These are phyloP conservation scores for Solanum lignicaule DNA, from an alignment of 257 asterid species.

Conservation along the genomic window DNA sequence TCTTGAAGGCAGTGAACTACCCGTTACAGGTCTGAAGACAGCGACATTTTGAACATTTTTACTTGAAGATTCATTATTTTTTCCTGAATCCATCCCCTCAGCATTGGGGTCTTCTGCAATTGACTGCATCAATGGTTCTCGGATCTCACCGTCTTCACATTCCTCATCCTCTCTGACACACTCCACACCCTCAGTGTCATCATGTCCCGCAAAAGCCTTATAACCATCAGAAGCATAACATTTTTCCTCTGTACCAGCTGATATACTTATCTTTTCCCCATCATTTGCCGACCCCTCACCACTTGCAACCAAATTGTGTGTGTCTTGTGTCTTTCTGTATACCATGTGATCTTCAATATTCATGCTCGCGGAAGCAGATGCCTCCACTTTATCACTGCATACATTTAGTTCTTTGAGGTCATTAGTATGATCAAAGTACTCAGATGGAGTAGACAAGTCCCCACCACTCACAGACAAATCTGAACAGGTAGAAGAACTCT, in stretches of 20 bases:
- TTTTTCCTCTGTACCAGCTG: constrained; percentile 21
- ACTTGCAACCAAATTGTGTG: background rate
- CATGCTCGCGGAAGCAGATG: background rate
- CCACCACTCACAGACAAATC: too few species aligned
- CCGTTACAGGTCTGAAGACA: constrained; percentile 10
- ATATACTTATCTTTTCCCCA: background rate
- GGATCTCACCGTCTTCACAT: constrained; percentile 80
- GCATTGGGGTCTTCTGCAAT: background rate
- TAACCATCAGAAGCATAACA: constrained; percentile 1
- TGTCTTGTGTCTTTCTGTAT: background rate
- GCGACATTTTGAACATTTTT: background rate
- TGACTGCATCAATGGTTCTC: constrained; percentile 34
- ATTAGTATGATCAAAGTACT: constrained; percentile 23
- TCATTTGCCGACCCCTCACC: background rate
- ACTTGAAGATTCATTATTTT: background rate
- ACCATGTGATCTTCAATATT: constrained; percentile 15
- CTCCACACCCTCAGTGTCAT: background rate
- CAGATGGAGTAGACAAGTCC: constrained; percentile 26
- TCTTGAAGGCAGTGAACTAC: constrained; percentile 29
- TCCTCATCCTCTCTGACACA: constrained; percentile 29
- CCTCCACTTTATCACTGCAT: constrained; percentile 6
- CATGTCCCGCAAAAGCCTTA: too few species aligned
- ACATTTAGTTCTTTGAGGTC: constrained; percentile 14
- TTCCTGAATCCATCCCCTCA: constrained; percentile 14
- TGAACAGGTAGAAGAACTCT: too few species aligned